phyloP scores from a whole-genome alignment of 2,329 filamentous ascomycete genomes.

The Chrysosporium keratinophilum region DNA sequence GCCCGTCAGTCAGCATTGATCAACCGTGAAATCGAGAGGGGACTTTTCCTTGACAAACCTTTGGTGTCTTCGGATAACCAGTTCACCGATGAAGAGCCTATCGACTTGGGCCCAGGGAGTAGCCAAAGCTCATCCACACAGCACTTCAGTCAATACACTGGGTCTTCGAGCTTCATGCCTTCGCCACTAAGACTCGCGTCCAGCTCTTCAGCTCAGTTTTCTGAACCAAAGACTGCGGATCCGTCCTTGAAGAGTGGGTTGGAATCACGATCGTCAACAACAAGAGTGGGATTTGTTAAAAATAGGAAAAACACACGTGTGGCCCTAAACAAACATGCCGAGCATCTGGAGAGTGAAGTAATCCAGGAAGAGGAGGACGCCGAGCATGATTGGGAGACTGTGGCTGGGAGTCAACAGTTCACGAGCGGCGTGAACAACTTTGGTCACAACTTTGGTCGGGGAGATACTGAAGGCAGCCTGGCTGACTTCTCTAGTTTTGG shows the following conservation, averaged over 20 bases:
- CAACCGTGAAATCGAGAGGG: constrained; percentile 2
- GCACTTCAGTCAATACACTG: constrained; percentile 13
- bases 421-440: constrained; percentile 7
- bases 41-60: neutral
- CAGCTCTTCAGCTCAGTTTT: constrained; percentile 4
- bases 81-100: neutral
- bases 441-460: neutral
- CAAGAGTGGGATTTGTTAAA: neutral
- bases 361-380: constrained; percentile 55
- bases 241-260: constrained; percentile 12
- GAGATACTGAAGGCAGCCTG: constrained; percentile 20
- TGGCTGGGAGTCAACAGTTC: constrained; percentile 18
- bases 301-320: neutral
- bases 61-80: constrained; percentile 1
- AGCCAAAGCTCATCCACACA: constrained; percentile 16
- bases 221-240: constrained; percentile 2
- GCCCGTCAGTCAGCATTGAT: constrained; percentile 4
- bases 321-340: neutral
- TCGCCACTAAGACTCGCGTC: constrained; percentile 12
- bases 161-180: constrained; percentile 11
- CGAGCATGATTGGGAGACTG: constrained; percentile 23
- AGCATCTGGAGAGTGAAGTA: constrained; percentile 72
- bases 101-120: constrained; percentile 15
- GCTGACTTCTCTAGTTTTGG: constrained; percentile 21
- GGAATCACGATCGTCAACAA: constrained; percentile 2